Percentiles rank a stretch among this genome's conserved stretches.
Conservation (phyloP, 2,329 filamentous ascomycete genomes). For the Colletotrichum zoysiae region DNA sequence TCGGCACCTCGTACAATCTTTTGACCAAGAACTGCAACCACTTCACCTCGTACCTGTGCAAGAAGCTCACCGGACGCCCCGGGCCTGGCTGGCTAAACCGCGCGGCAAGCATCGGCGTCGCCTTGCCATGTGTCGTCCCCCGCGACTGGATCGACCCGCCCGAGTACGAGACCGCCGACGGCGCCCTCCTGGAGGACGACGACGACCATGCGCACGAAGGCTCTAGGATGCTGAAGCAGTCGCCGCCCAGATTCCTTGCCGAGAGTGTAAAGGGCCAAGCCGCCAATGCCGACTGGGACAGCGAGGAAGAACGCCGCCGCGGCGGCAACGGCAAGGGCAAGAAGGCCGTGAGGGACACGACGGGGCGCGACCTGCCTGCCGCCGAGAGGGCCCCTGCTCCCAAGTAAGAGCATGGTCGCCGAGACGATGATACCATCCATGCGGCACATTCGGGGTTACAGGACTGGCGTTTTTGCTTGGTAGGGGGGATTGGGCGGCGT, state of each 20-base stretch:
- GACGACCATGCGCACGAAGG: slow-evolving; percentile 66
- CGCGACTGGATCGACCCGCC: slow-evolving; percentile 85
- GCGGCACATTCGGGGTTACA: slow-evolving; percentile 21
- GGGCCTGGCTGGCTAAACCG: slow-evolving; percentile 85
- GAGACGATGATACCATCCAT: slow-evolving; percentile 25
- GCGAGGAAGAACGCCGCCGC: slow-evolving; percentile 58
- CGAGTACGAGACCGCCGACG: slow-evolving; percentile 79
- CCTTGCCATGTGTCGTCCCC: slow-evolving; percentile 85
- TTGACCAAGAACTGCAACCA: slow-evolving; percentile 91
- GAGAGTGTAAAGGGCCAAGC: slow-evolving; percentile 46
- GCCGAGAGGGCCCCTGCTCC: slow-evolving; percentile 63
- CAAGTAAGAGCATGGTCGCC: slow-evolving; percentile 1
- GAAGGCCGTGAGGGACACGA: slow-evolving; percentile 60
- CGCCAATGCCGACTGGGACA: slow-evolving; percentile 57
- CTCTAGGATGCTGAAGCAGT: slow-evolving; percentile 68
- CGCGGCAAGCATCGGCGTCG: slow-evolving; percentile 85
- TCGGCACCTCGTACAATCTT: slow-evolving; percentile 83
- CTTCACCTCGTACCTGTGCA: slow-evolving; percentile 83
- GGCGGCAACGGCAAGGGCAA: slow-evolving; percentile 60
- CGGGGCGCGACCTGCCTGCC: slow-evolving; percentile 64
- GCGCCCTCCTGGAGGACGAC: slow-evolving; percentile 72
- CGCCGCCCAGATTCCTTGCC: slow-evolving; percentile 44
- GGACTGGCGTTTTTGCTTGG: slow-evolving; percentile 17
- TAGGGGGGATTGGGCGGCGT: slow-evolving; percentile 20
- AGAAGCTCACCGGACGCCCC: slow-evolving; percentile 76